Conservation (phyloP, 805 yeast genomes). For the Nakazawaea peltata region DNA sequence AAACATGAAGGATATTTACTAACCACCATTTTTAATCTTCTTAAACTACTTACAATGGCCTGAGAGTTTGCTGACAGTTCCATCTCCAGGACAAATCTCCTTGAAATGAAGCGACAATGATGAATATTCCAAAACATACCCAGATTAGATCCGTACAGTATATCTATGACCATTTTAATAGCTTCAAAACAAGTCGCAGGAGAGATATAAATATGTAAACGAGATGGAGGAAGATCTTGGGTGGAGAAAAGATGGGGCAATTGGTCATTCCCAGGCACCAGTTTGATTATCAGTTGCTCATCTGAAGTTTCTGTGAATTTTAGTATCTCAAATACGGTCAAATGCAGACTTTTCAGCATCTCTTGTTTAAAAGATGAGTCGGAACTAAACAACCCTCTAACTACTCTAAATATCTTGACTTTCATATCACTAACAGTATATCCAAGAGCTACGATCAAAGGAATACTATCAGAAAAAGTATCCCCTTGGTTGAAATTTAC, state of each 20-base stretch:
- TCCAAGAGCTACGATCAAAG: slow-evolving; percentile 34
- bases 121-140: slow-evolving; percentile 26
- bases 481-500: slow-evolving; percentile 6
- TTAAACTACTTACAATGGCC: no score
- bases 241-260: not conserved
- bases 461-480: slow-evolving; percentile 25
- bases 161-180: slow-evolving; percentile 11
- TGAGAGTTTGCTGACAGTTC: no score
- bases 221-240: not conserved
- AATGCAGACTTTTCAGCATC: slow-evolving; percentile 15
- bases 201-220: slow-evolving; percentile 5
- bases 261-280: no score
- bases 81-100: no score
- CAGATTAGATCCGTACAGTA: not conserved
- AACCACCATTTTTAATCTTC: no score
- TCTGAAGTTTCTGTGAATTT: slow-evolving; percentile 29
- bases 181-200: slow-evolving; percentile 4
- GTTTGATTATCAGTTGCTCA: no score
- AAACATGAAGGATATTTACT: no score
- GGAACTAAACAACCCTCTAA: slow-evolving; percentile 13
- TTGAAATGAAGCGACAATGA: slow-evolving; percentile 27
- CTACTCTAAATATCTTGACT: slow-evolving; percentile 21
- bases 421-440: slow-evolving; percentile 31
- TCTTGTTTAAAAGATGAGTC: not conserved
- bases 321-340: slow-evolving; percentile 30